These are phyloP conservation scores for Arachnomyces sp. DNA, from an alignment of 2,329 filamentous ascomycete genomes.

Conservation along the genomic window DNA sequence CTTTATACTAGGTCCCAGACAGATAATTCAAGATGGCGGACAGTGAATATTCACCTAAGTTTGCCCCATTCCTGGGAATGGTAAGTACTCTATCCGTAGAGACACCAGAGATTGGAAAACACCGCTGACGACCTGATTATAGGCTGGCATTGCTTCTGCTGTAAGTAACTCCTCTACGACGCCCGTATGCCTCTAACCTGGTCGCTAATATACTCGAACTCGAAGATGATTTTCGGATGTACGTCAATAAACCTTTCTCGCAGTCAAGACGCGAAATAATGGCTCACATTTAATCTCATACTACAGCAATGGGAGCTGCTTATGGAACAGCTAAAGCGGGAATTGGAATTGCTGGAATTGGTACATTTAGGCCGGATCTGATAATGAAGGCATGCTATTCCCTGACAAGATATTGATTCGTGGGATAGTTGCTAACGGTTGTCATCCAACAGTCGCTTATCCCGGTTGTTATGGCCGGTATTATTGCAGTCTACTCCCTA, in stretches of 20 bases:
- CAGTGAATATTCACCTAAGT: constrained; percentile 52
- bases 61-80: constrained; percentile 63
- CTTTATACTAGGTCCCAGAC: background rate
- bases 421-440: constrained; percentile 13
- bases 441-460: constrained; percentile 42
- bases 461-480: constrained; percentile 84
- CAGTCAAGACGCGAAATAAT: background rate
- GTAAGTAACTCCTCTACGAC: constrained; percentile 27
- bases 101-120: too few relatives aligned
- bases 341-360: constrained; percentile 60
- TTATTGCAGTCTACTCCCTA: constrained; percentile 95
- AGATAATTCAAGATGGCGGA: constrained; percentile 31
- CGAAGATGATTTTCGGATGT: constrained; percentile 47
- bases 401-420: background rate
- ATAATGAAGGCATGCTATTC: constrained; percentile 55
- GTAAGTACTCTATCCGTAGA: constrained; percentile 34
- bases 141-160: constrained; percentile 45
- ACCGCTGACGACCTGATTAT: constrained; percentile 18
- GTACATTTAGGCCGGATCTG: constrained; percentile 58
- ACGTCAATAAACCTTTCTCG: constrained; percentile 21
- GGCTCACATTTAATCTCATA: background rate
- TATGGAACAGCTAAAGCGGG: constrained; percentile 63
- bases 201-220: constrained; percentile 18
- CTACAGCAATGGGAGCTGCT: constrained; percentile 55
- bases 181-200: background rate